Conservation (phyloP, 2,329 filamentous ascomycete species). For the Macrophomina phaseolina region DNA sequence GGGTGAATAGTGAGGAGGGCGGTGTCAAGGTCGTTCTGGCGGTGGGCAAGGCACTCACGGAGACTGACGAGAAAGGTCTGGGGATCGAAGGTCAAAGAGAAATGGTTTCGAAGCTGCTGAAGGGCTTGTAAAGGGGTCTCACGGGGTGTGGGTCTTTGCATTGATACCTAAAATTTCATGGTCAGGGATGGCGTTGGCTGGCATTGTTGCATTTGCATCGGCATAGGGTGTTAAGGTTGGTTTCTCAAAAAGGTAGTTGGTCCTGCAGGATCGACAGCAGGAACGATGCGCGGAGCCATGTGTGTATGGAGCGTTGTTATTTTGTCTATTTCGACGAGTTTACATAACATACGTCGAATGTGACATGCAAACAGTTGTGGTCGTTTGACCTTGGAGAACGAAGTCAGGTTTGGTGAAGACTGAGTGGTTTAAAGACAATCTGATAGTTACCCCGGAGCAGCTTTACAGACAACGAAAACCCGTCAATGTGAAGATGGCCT, state of each 20-base stretch:
- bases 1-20: slow-evolving; percentile 77
- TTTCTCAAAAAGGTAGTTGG: not conserved
- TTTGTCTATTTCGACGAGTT: too few species aligned
- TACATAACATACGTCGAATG: not conserved
- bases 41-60: slow-evolving; percentile 77
- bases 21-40: slow-evolving; percentile 72
- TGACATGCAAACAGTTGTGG: too few species aligned
- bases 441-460: too few species aligned
- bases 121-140: slow-evolving; percentile 49
- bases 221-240: not conserved
- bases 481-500: too few species aligned
- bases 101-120: slow-evolving; percentile 70
- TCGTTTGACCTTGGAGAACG: too few species aligned
- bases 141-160: not conserved
- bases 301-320: too few species aligned
- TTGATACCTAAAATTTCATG: slow-evolving; percentile 8
- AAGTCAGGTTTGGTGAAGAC: too few species aligned
- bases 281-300: not conserved
- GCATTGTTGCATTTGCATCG: slow-evolving; percentile 3
- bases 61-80: slow-evolving; percentile 74
- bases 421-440: too few species aligned
- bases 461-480: too few species aligned
- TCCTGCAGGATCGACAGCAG: not conserved
- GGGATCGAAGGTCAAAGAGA: slow-evolving; percentile 72
- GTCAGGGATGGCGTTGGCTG: not conserved